Base-by-base conservation (phyloP, 345 rosid genomes). In the Kernera saxatilis region DNA sequence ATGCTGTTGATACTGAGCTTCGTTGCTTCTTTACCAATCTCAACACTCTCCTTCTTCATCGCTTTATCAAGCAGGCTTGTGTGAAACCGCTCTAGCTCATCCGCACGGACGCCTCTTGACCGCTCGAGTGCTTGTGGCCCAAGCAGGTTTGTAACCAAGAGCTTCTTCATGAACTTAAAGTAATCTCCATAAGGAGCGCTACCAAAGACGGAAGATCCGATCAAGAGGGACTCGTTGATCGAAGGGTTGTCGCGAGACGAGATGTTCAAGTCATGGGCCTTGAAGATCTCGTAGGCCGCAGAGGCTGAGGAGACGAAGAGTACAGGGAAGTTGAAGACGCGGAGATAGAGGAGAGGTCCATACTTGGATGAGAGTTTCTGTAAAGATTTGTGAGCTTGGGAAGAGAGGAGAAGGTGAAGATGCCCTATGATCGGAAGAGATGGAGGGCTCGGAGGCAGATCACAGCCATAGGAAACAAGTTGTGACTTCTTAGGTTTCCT, bases 91-190 rank as follows among this genome's bases (percentile, higher is more conserved):
- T 50, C 13, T 21, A 61, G 18, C 61, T 61, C 75, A 9, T 14
- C 44, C 0, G 60, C 49, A 61, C 69, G 69, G 12, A 22, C 29
- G 6, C 41, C 44, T 27, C 53, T 33, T n/a, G 68, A 71, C 43
- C 8, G 12, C 21, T 39, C 69, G 0, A 27, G 75, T 6, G 68
- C 61, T 2, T 60, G 61, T 0, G 75, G 43, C 37, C 61, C 53
- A 7, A 71, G 61, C 29, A 71, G 27, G 26, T 71, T 61, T 0
- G 43, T 71, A 2, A 22, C 61, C 8, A 71, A 11, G 0, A 67
- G 79, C 55, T 63, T 72, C 63, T 79, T 74, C 73, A 79, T 60
- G 68, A 66, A 64, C 33, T 48, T 73, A 43, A 57, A 65, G 51
- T 73, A 46, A 44, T 56, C 52, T 13, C 66, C 77, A 65, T 49